phyloP scores from a whole-genome alignment of 345 rosid genomes.

The Linum lewisii region DNA sequence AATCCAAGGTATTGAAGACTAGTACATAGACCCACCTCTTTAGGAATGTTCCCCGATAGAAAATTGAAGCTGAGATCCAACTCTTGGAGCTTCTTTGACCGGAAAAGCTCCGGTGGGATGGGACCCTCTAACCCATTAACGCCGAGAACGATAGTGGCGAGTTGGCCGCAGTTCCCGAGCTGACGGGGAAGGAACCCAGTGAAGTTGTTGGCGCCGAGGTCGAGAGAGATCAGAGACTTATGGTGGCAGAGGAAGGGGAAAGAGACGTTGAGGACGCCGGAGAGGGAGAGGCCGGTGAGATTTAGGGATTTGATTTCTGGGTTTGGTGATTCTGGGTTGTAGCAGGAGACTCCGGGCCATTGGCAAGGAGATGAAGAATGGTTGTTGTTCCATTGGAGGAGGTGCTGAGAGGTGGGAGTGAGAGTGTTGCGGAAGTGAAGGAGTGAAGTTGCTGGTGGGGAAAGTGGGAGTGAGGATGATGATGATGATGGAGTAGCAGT shows the following conservation, averaged over 20 bases:
- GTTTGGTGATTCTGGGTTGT: slow-evolving; percentile 10
- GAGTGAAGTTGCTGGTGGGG: slow-evolving; percentile 20
- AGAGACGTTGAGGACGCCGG: slow-evolving; percentile 24
- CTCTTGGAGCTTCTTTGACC: slow-evolving; percentile 14
- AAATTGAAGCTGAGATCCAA: slow-evolving; percentile 26
- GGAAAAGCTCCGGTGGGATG: slow-evolving; percentile 25
- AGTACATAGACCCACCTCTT: slow-evolving; percentile 25
- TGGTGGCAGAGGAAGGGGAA: slow-evolving; percentile 26
- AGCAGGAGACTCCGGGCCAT: slow-evolving; percentile 32
- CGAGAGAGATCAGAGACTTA: slow-evolving; percentile 20
- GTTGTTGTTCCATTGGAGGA: slow-evolving; percentile 29
- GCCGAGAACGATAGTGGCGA: slow-evolving; percentile 22
- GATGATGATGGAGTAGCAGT: slow-evolving; percentile 5
- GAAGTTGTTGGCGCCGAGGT: slow-evolving; percentile 34
- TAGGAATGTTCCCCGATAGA: slow-evolving; percentile 29
- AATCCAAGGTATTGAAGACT: slow-evolving; percentile 30
- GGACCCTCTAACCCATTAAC: slow-evolving; percentile 21
- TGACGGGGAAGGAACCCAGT: slow-evolving; percentile 22
- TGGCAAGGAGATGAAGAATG: slow-evolving; percentile 20
- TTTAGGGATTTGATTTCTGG: slow-evolving; percentile 27
- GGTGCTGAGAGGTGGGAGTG: slow-evolving; percentile 19
- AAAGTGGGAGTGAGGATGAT: slow-evolving; percentile 10
- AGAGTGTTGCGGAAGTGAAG: slow-evolving; percentile 26
- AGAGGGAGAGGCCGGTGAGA: slow-evolving; percentile 25
- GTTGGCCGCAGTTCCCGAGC: slow-evolving; percentile 25